A percentile compares a stretch with the other conserved stretches of the same genome.
Conservation (phyloP, 257 asterid genomes). For the Dorcoceras hygrometricum region DNA sequence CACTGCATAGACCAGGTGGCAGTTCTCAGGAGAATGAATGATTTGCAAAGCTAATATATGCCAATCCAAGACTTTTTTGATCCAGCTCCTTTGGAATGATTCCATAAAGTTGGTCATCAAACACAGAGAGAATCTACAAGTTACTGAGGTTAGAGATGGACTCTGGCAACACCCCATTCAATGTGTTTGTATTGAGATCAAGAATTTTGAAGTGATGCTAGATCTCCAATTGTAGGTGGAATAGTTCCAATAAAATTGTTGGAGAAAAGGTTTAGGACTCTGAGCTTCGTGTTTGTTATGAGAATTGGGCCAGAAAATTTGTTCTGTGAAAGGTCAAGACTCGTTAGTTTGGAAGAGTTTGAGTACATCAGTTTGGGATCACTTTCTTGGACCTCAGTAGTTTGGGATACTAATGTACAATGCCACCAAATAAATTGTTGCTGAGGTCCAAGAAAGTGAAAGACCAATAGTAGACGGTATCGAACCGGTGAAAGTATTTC, state of each 20-base stretch:
- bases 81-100: constrained; percentile 38
- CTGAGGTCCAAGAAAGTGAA: constrained; percentile 63
- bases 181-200: constrained; percentile 29
- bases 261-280: constrained; percentile 23
- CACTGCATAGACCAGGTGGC: constrained; percentile 56
- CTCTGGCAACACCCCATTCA: constrained; percentile 43
- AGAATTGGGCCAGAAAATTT: constrained; percentile 45
- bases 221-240: constrained; percentile 40
- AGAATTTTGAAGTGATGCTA: constrained; percentile 26
- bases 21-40: constrained; percentile 65
- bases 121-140: constrained; percentile 28
- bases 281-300: constrained; percentile 28
- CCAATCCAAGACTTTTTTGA: constrained; percentile 25
- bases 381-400: too few species aligned
- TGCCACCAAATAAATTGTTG: constrained; percentile 37
- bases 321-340: constrained; percentile 39
- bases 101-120: constrained; percentile 35
- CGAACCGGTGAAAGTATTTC: constrained; percentile 51
- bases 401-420: constrained; percentile 41
- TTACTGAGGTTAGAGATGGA: constrained; percentile 33
- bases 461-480: constrained; percentile 62
- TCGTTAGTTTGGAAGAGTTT: too few species aligned
- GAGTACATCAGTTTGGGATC: too few species aligned
- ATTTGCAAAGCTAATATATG: constrained; percentile 44
- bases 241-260: constrained; percentile 37